Evolutionary conservation across 345 rosid species (phyloP), one percentile per base, ranked within the genome.

Genomic region (Limnanthes douglasii): DNA sequence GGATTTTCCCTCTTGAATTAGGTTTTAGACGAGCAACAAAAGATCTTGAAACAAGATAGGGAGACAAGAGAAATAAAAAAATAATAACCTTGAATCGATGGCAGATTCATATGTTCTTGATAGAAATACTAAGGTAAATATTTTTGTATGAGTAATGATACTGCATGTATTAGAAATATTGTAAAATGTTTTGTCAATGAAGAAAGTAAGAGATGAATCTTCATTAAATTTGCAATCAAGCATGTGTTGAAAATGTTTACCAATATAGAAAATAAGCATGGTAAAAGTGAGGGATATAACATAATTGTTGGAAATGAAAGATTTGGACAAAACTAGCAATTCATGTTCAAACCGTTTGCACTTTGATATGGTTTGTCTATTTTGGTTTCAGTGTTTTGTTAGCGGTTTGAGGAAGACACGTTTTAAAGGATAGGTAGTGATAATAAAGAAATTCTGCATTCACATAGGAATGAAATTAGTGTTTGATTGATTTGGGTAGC

Each of bases 261-360:
- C 0, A 81, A 64, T 56, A 9, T 46, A 18, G 79, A 60, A 12
- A 56, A 24, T 21, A 57, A 45, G 17, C 58, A 55, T 37, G 43
- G 58, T 22, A 46, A 48, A 28, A 41, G 18, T 22, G 74, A 43
- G 31, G 61, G n/a, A n/a, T 18, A 55, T 44, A n/a, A 47, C 45
- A 64, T 46, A 49, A 37, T 52, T 50, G 40, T 16, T 41, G 48
- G 60, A 62, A 51, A 68, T 45, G 11, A 51, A 54, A 54, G 57
- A 38, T 39, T 19, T 21, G 36, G 63, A 60, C 30, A 61, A 53
- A 43, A 73, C 61, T 14, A 78, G 34, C 17, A 67, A 44, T 37
- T 68, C 92, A 54, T 75, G 95, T 44, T 23, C 51, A 0, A 75
- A 72, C 36, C 78, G 95, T 54, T 68, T 75, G 53, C 76, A 70